Conservation (phyloP, 2,329 filamentous ascomycete genomes). For the Fonsecaea pugnacius region DNA sequence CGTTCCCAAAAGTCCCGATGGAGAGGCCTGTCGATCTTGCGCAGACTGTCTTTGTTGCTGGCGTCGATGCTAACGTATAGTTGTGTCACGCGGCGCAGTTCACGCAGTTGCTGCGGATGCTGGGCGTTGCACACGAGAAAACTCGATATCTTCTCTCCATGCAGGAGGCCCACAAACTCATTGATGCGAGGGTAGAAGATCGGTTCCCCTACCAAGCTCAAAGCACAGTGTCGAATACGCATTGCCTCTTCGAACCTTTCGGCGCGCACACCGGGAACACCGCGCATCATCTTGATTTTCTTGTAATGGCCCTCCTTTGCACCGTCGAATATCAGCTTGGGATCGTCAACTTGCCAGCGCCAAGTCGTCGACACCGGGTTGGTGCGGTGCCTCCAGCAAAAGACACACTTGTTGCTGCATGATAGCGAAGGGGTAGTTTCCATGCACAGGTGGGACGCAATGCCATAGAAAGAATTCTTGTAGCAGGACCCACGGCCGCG, state of each 20-base stretch:
- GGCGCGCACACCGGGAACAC: conserved; percentile 87
- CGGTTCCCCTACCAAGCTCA: conserved; percentile 93
- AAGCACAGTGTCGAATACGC: conserved; percentile 88
- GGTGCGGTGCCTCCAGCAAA: conserved; percentile 97
- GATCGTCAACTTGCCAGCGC: conserved; percentile 93
- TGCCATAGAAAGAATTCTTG: conserved; percentile 97
- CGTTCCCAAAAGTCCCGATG: conserved; percentile 98
- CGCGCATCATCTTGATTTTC: conserved; percentile 96
- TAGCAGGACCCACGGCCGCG: conserved; percentile 94
- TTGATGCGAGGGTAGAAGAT: conserved; percentile 99
- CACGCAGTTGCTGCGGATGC: conserved; percentile 85
- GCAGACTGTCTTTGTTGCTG: conserved; percentile 82
- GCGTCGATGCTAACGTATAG: conserved; percentile 97
- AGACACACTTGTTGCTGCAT: conserved; percentile 98
- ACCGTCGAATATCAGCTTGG: conserved; percentile 84
- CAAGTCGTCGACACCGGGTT: conserved; percentile 96
- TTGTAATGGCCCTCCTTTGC: conserved; percentile 92
- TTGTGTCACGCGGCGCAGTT: conserved; percentile 84
- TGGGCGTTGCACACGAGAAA: conserved; percentile 98
- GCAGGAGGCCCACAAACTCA: conserved; percentile 81
- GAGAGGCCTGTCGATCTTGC: conserved; percentile 86
- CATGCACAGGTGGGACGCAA: conserved; percentile 96
- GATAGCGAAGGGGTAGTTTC: conserved; percentile 94
- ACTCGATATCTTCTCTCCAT: conserved; percentile 83
- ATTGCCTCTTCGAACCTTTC: conserved; percentile 93